phyloP scores from a whole-genome alignment of 2,329 filamentous ascomycete species.

The Xylariomycetidae sp. region DNA sequence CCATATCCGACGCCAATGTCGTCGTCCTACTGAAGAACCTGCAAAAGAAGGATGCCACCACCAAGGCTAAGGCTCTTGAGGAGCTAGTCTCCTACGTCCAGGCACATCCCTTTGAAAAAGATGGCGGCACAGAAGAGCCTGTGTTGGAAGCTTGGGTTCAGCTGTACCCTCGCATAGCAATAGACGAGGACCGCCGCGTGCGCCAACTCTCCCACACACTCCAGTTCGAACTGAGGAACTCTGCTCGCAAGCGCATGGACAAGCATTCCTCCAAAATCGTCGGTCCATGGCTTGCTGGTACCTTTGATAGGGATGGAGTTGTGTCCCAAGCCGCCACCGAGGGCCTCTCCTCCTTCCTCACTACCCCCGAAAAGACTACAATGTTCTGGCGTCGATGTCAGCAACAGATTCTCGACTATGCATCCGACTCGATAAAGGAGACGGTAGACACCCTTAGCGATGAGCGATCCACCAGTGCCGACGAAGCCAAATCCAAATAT shows the following conservation, averaged over 20 bases:
- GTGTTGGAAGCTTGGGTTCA: conserved; percentile 87
- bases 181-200: conserved; percentile 82
- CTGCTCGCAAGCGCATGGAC: conserved; percentile 75
- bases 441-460: conserved; percentile 80
- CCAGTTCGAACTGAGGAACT: conserved; percentile 57
- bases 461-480: conserved; percentile 72
- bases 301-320: conserved; percentile 76
- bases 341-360: conserved; percentile 69
- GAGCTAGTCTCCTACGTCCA: conserved; percentile 66
- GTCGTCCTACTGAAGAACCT: conserved; percentile 91
- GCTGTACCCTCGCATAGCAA: conserved; percentile 81
- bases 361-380: conserved; percentile 69
- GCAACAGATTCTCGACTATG: conserved; percentile 72
- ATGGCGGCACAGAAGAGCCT: conserved; percentile 67
- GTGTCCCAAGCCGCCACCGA: conserved; percentile 73
- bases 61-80: conserved; percentile 84
- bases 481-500: conserved; percentile 84
- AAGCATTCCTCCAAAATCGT: conserved; percentile 71
- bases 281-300: conserved; percentile 84
- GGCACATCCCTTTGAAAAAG: conserved; percentile 43
- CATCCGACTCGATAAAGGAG: conserved; percentile 73
- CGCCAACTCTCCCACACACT: conserved; percentile 78
- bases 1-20: conserved; percentile 72
- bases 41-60: conserved; percentile 86
- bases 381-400: conserved; percentile 80